Evolutionary conservation across 768 basidiomycete species (phyloP), one percentile per base, ranked within the genome.

Genomic region (Plicaturopsis crispa): DNA sequence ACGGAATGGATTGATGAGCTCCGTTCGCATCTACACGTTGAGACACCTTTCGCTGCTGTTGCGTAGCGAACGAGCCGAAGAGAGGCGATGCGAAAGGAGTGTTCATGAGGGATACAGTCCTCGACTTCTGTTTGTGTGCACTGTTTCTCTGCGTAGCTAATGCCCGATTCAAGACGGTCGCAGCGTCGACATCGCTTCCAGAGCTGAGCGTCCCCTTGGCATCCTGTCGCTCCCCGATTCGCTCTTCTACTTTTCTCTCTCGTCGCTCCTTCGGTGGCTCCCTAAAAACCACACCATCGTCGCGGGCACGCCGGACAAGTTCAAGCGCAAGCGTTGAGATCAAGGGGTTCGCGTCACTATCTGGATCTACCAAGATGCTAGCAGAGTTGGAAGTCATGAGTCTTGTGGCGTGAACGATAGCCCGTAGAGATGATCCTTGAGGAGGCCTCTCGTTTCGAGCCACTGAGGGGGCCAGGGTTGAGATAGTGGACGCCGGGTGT

Each of bases 341-440:
- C n/a, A 84, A 61, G 0, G 69, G 62, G 6, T 72, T 66, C 0
- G 80, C 78, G 7, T 83, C 84, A 3, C 56, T 63, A 0, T 83
- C 85, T 41, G 78, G 71, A 54, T 89, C 82, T 0, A 73, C 70
- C 7, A 91, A 70, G 40, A 91, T 75, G 46, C 84, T 86, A 10
- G 71, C 64, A 0, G 87, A 72, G 48, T 85, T 85, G 2, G 76
- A 69, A 0, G 84, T 84, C 86, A 91, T 89, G n/a, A 90, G 81
- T 3, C 88, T 76, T 1, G 83, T 90, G 1, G 88, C 86, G 39
- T 89, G 80, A 13, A 75, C 72, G 39, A 91, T 87, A 2, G 88
- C 88, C 5, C 75, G 75, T 2, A 91, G 54, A 1, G 84, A 73
- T 0, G 78, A 57, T 1, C 85, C 83, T 50, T 89, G 86, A 0